A percentile compares a stretch with the other conserved stretches of the same genome.
Conservation (phyloP, 306 rosid genomes). For the Cicer chorassanicum region DNA sequence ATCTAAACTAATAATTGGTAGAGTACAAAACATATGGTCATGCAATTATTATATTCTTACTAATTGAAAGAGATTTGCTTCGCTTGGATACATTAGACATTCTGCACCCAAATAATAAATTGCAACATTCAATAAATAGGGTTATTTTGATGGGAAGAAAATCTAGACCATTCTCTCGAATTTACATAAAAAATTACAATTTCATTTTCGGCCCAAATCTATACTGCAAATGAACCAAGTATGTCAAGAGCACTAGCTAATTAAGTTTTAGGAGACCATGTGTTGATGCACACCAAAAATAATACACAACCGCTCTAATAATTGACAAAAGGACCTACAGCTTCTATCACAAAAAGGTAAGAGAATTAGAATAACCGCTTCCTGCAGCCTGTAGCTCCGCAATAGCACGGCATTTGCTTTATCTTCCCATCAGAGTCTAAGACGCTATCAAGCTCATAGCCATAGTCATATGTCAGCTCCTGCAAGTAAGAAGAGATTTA, state of each 20-base stretch:
- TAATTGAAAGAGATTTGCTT: not conserved
- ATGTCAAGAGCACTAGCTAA: not conserved
- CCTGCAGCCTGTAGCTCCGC: slow-evolving; percentile 90
- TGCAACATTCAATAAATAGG: not conserved
- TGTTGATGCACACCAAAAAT: slow-evolving; percentile 9
- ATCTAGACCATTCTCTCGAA: slow-evolving; percentile 24
- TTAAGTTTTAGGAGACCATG: not conserved
- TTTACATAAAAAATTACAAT: slow-evolving; percentile 40
- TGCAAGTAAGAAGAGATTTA: slow-evolving; percentile 44
- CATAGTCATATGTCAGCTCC: slow-evolving; percentile 96
- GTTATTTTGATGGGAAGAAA: not conserved
- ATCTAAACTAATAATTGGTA: no score
- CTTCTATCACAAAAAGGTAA: not conserved
- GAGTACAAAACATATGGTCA: no score
- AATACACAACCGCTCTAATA: not conserved
- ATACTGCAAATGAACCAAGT: not conserved
- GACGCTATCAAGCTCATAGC: slow-evolving; percentile 90
- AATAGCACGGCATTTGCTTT: slow-evolving; percentile 77
- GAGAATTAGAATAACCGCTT: slow-evolving; percentile 65
- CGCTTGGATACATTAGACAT: not conserved
- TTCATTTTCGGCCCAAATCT: not conserved
- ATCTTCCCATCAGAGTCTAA: slow-evolving; percentile 75
- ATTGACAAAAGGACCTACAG: not conserved
- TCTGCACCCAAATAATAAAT: not conserved
- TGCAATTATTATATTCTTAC: no score